phyloP scores from a whole-genome alignment of 2,329 filamentous ascomycete species.

The Fusarium chaquense region DNA sequence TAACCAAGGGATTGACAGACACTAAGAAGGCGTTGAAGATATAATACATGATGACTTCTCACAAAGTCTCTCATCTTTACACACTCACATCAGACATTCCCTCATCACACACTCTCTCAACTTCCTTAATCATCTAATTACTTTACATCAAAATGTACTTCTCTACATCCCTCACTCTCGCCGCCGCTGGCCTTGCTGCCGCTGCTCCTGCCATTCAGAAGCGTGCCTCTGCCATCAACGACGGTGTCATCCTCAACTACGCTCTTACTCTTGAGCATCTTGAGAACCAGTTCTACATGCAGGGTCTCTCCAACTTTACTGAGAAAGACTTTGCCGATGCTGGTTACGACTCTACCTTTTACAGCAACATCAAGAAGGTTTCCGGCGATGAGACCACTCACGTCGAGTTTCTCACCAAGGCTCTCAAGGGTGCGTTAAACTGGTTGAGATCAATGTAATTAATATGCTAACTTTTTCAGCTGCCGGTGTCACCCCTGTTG shows the following conservation, averaged over 20 bases:
- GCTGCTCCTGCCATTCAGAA: constrained; percentile 32
- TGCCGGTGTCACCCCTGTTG: constrained; percentile 62
- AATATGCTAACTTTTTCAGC: constrained; percentile 37
- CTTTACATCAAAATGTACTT: constrained; percentile 22
- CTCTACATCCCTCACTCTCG: constrained; percentile 21
- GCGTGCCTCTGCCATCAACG: constrained; percentile 32
- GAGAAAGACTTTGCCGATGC: constrained; percentile 64
- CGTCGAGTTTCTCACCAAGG: constrained; percentile 40
- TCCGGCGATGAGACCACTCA: constrained; percentile 61
- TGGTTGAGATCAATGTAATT: too few species aligned
- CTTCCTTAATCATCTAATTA: background rate
- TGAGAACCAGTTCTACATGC: constrained; percentile 72
- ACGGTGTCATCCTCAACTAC: constrained; percentile 58
- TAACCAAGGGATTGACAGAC: too few species aligned
- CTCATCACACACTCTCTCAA: background rate
- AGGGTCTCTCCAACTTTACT: constrained; percentile 69
- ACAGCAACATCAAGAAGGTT: constrained; percentile 68
- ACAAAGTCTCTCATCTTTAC: background rate
- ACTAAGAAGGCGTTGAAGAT: background rate
- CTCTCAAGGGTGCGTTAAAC: constrained; percentile 25
- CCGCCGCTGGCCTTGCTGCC: constrained; percentile 30
- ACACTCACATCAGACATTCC: background rate
- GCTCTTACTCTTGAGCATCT: constrained; percentile 66
- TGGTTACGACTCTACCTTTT: constrained; percentile 64
- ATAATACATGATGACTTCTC: background rate